These are phyloP conservation scores for Tylopilus orsonianus DNA, from an alignment of 1,284 basidiomycete species.

Conservation along the genomic window DNA sequence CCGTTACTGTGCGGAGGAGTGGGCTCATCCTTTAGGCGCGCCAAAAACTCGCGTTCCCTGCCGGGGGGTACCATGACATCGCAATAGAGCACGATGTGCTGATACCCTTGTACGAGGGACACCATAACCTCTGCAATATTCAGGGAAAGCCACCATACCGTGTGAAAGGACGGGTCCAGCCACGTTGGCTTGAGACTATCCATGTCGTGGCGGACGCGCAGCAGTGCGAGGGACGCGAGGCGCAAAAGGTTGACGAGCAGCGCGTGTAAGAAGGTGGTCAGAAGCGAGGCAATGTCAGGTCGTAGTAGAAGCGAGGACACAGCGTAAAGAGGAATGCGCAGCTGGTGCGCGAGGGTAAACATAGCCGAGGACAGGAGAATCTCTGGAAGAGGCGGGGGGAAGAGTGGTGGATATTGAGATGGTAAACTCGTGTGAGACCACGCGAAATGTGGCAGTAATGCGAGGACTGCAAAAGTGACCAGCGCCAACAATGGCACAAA, in stretches of 20 bases:
- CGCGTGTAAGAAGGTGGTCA: conserved; percentile 52
- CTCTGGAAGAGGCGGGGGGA: conserved; percentile 62
- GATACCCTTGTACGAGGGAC: conserved; percentile 67
- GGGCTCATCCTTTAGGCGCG: conserved; percentile 19
- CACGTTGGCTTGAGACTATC: conserved; percentile 47
- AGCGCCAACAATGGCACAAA: conserved; percentile 55
- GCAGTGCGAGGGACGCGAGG: conserved; percentile 51
- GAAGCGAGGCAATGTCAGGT: conserved; percentile 39
- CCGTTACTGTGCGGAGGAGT: conserved; percentile 12
- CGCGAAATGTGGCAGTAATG: conserved; percentile 45
- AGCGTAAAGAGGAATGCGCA: conserved; percentile 53
- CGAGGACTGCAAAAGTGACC: conserved; percentile 48
- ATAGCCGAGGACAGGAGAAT: conserved; percentile 55
- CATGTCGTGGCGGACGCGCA: conserved; percentile 50
- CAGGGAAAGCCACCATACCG: conserved; percentile 75
- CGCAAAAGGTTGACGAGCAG: conserved; percentile 53
- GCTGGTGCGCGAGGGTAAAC: conserved; percentile 58
- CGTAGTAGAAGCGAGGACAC: conserved; percentile 29
- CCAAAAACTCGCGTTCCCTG: conserved; percentile 37
- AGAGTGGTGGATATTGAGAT: conserved; percentile 43
- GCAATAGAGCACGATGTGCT: conserved; percentile 60
- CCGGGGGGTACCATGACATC: conserved; percentile 58
- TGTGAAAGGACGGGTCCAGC: conserved; percentile 56
- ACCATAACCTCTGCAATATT: conserved; percentile 63
- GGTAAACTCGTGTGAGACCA: conserved; percentile 40